Base-by-base conservation (phyloP, 257 asterid genomes). In the Lycium ferocissimum region DNA sequence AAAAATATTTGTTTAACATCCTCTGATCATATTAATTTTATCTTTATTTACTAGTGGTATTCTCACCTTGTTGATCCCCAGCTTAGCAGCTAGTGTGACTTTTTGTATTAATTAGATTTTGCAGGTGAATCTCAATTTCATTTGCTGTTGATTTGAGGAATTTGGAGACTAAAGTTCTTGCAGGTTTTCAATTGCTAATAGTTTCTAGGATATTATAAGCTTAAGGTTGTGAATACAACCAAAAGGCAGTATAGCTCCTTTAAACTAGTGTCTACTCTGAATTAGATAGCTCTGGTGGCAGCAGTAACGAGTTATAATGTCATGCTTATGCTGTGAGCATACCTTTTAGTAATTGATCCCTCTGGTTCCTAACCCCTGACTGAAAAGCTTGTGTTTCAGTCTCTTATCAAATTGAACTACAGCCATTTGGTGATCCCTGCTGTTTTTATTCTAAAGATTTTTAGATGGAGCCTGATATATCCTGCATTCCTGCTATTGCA, bases 381-480 rank as follows among this genome's bases (percentile, higher is more conserved):
- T 76, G 58, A 51, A 51, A 13, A 13, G 62, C 22, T 2, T 75
- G 62, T 51, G 62, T 12, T 49, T 43, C 79, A 18, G 79, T 71
- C 10, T 43, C 9, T 43, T 71, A 45, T 18, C 51, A 12, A 70
- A 43, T n/a, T 71, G 37, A 71, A 43, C 56, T 43, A 70, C 20
- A 37, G 14, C 53, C 53, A 38, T 70, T 70, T 13, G 2, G 18
- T 18, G 79, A 40, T 43, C 9, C 15, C 56, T 37, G 2, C 57
- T 71, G 56, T 43, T 71, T 71, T 43, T 18, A 43, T 69, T 69
- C 51, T 38, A 9, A 69, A 69, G 26, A 38, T 69, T 73, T 13
- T n/a, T 73, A 73, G 57, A 73, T 73, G 38, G 80, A 73, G 81
- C 22, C 47, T 76, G 81, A 22, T 65, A 5, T 4, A 65, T 65